Evolutionary conservation across 2,329 filamentous ascomycete genomes (phyloP), one percentile per base, ranked within the genome.

Genomic region (Bertia moriformis): DNA sequence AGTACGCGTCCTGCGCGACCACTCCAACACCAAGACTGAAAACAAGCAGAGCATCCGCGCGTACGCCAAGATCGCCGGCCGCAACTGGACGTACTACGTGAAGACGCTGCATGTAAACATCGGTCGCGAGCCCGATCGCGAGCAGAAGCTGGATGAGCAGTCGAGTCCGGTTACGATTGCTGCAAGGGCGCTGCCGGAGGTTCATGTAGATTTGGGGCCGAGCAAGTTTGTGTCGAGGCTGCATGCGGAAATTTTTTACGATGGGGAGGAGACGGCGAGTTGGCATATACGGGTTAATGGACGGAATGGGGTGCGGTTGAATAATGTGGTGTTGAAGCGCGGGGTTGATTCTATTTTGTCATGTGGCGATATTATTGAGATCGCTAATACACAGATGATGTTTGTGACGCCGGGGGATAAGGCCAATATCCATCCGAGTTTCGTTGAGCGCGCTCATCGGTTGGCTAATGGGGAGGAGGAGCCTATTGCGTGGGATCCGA

Each of bases 331-430:
- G 15, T 62, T 93, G 41, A 83, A 82, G 50, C 69, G 78, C 39
- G 80, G 81, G 14, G 40, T 47, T 19, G 63, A 70, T 29, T 69
- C 74, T 24, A 71, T 75, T 22, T 63, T 73, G 19, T 69, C 76
- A 32, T 94, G 88, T 50, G 91, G 91, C 42, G 80, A 89, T 54
- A 85, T 96, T 33, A 79, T 98, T 42, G 87, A 94, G 52, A 84
- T 96, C 52, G 83, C 82, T 49, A 84, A 84, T 39, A 83, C 91
- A 1, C 89, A 98, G 63, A 98, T 98, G 91, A 89, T 96, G 68
- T 98, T 98, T 58, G 85, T 95, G 93, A n/a, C 89, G 91, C 1
- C 76, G 75, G 18, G 79, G 83, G 46, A 67, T 74, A 36, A 66
- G 65, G 41, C 72, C 74, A 18, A 72, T 37, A 78, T 93, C 43